Percentiles rank a stretch among this genome's conserved stretches.
These are phyloP conservation scores for Curvularia sp. DNA, from an alignment of 2,329 filamentous ascomycete species.

Conservation along the genomic window DNA sequence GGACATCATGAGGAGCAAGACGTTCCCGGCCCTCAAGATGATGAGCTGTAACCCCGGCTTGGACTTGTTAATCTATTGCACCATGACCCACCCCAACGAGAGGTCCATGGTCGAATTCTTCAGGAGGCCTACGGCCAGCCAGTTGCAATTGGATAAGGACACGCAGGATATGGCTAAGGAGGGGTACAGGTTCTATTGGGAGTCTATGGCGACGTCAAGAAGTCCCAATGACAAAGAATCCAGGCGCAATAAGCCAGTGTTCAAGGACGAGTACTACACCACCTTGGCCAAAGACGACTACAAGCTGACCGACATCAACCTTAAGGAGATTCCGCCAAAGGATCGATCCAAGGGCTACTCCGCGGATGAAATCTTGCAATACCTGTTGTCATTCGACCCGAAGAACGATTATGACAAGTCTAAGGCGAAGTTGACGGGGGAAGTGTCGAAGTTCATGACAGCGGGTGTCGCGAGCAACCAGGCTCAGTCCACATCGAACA, in stretches of 20 bases:
- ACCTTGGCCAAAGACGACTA: neutral
- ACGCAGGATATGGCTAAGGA: neutral
- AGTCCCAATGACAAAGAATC: neutral
- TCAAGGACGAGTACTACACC: neutral
- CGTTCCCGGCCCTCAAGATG: neutral
- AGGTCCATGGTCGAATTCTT: neutral
- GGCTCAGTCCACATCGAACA: too few relatives aligned
- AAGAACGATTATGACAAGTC: neutral
- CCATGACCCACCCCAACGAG: neutral
- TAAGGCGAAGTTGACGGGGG: neutral
- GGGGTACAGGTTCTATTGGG: too few relatives aligned
- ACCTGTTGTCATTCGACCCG: neutral
- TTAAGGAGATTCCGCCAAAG: neutral
- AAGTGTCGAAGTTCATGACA: too few relatives aligned
- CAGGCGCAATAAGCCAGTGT: neutral
- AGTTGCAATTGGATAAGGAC: neutral
- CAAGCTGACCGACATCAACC: neutral
- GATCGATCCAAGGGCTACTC: neutral
- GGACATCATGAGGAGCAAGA: neutral
- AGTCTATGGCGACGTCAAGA: neutral
- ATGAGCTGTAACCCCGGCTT: neutral
- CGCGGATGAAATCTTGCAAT: neutral
- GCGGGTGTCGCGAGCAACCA: too few relatives aligned
- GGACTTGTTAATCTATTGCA: neutral
- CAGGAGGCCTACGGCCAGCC: neutral